phyloP scores from a whole-genome alignment of 2,329 filamentous ascomycete species.

The Neonectria sp. region DNA sequence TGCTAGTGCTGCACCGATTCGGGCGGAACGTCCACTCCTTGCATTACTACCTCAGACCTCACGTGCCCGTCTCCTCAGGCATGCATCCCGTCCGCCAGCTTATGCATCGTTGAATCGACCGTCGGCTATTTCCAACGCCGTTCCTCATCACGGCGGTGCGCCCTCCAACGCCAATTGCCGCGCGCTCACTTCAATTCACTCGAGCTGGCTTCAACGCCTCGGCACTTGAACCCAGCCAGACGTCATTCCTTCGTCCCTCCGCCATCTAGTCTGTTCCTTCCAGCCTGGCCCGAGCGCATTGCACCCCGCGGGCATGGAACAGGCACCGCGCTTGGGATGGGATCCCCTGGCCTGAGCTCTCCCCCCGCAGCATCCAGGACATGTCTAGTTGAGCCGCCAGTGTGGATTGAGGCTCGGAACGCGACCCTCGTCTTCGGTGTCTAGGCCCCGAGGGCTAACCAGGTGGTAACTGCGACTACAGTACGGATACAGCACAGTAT shows the following conservation, averaged over 20 bases:
- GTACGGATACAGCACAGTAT: conserved; percentile 2
- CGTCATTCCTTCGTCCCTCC: neutral
- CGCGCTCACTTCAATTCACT: conserved; percentile 2
- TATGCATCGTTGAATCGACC: neutral
- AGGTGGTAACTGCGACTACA: neutral
- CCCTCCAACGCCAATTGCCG: conserved; percentile 14
- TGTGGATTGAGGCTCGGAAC: neutral
- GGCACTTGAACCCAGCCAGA: neutral
- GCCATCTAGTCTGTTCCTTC: neutral
- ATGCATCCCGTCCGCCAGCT: neutral
- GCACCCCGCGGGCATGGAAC: conserved; percentile 13
- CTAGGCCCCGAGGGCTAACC: no score
- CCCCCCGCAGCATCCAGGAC: conserved; percentile 9
- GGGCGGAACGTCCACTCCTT: no score
- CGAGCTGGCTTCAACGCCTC: neutral
- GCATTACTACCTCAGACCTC: neutral
- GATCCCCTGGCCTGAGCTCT: conserved; percentile 30
- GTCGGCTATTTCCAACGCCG: neutral
- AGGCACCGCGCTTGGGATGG: conserved; percentile 12
- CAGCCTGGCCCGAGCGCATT: conserved; percentile 14
- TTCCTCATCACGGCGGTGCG: conserved; percentile 11
- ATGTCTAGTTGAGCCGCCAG: conserved; percentile 6
- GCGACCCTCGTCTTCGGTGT: neutral
- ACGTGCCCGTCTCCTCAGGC: neutral
- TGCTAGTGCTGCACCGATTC: no score